Conservation (phyloP, 1,284 basidiomycete species). For the Abortiporus biennis region DNA sequence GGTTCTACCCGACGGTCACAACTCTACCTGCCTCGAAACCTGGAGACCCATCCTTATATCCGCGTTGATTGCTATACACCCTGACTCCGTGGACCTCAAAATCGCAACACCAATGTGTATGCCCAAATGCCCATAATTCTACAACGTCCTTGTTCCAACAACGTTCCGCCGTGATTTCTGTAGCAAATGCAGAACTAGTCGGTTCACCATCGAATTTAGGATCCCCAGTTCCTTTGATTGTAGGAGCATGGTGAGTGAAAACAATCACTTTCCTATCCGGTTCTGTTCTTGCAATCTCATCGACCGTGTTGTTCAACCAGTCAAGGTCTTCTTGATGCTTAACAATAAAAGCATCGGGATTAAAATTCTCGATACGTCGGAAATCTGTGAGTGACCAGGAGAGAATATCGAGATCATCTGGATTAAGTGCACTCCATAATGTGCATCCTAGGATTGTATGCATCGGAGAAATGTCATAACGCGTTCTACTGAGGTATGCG, state of each 20-base stretch:
- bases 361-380: slow-evolving; percentile 24
- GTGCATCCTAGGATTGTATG: slow-evolving; percentile 35
- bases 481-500: slow-evolving; percentile 29
- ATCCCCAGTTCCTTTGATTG: slow-evolving; percentile 26
- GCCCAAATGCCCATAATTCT: slow-evolving; percentile 35
- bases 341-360: slow-evolving; percentile 17
- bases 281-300: slow-evolving; percentile 21
- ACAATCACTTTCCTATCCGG: slow-evolving; percentile 27
- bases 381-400: slow-evolving; percentile 26
- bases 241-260: slow-evolving; percentile 35
- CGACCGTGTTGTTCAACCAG: slow-evolving; percentile 26
- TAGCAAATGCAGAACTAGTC: slow-evolving; percentile 28
- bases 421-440: slow-evolving; percentile 30
- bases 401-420: slow-evolving; percentile 21
- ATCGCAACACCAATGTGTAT: slow-evolving; percentile 25
- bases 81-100: not conserved
- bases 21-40: no score
- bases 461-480: slow-evolving; percentile 28
- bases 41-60: not conserved
- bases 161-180: slow-evolving; percentile 24
- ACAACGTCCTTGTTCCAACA: no score
- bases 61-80: not conserved
- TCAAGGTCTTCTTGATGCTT: slow-evolving; percentile 25
- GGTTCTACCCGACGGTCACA: no score
- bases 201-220: slow-evolving; percentile 23